Conservation (phyloP, 352 stramenopile genomes). For the Phytophthora palmivora region DNA sequence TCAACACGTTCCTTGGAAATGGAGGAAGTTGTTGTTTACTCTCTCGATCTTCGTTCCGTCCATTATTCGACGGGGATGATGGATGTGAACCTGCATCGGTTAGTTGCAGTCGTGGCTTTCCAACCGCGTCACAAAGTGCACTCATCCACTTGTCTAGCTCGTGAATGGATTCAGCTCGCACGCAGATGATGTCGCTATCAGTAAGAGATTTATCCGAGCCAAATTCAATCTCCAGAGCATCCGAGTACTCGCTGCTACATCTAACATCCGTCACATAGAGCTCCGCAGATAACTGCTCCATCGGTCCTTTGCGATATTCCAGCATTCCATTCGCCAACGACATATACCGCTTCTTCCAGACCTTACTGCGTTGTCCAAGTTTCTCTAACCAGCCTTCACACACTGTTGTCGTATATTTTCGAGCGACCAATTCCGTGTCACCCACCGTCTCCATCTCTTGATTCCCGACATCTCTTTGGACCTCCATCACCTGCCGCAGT, state of each 20-base stretch:
- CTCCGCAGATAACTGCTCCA: slow-evolving; percentile 54
- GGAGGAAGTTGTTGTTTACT: slow-evolving; percentile 30
- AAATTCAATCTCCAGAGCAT: slow-evolving; percentile 59
- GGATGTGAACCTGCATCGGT: not conserved
- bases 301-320: slow-evolving; percentile 65
- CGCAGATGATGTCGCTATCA: slow-evolving; percentile 41
- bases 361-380: slow-evolving; percentile 44
- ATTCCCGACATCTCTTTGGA: slow-evolving; percentile 9
- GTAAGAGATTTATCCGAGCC: slow-evolving; percentile 47
- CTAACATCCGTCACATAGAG: slow-evolving; percentile 59
- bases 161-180: slow-evolving; percentile 49
- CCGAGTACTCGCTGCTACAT: slow-evolving; percentile 41
- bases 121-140: slow-evolving; percentile 52
- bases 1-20: slow-evolving; percentile 29
- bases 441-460: slow-evolving; percentile 18
- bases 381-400: slow-evolving; percentile 76
- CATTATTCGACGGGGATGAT: slow-evolving; percentile 11
- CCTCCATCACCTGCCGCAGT: slow-evolving; percentile 12
- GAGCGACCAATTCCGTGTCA: slow-evolving; percentile 26
- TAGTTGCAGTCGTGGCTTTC: slow-evolving; percentile 33
- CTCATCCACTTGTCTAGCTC: slow-evolving; percentile 66
- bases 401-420: slow-evolving; percentile 29
- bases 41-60: slow-evolving; percentile 7
- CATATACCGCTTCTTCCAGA: slow-evolving; percentile 77
- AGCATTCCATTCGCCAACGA: slow-evolving; percentile 61